Conservation (phyloP, 208 protist genomes). For the Leishmania major region DNA sequence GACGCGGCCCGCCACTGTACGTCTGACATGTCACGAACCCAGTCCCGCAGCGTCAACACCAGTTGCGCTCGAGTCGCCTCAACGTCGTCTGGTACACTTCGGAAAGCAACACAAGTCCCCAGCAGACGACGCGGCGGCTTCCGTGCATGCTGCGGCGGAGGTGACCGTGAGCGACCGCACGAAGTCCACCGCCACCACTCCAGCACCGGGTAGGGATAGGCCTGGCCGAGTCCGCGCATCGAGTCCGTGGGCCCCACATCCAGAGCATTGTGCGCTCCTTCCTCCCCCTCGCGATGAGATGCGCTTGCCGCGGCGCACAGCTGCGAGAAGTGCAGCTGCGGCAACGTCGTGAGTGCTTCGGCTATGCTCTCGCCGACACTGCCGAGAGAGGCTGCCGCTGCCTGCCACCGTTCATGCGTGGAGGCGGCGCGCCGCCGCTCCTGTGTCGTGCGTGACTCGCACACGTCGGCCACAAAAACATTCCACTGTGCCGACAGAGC, state of each 20-base stretch:
- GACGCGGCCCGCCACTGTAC: conserved; percentile 17
- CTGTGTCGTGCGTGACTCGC: background rate
- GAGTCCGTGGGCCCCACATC: background rate
- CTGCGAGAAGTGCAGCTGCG: background rate
- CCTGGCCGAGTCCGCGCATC: background rate
- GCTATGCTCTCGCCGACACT: background rate
- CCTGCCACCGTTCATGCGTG: background rate
- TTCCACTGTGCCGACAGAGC: background rate
- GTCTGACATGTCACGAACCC: conserved; percentile 2
- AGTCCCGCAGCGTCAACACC: background rate
- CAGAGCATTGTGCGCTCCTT: background rate
- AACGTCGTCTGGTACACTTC: background rate
- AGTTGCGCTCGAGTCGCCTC: background rate
- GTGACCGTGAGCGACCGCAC: background rate
- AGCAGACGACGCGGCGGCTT: background rate
- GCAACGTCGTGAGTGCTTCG: background rate
- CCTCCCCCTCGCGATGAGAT: background rate
- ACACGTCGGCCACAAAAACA: background rate
- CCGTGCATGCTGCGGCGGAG: background rate
- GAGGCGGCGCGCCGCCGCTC: background rate
- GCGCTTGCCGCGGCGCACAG: background rate
- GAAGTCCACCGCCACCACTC: background rate
- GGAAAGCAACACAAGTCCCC: background rate
- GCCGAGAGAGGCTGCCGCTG: conserved; percentile 3
- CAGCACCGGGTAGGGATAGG: conserved; percentile 4